Evolutionary conservation across 495 filamentous ascomycete species (phyloP), one percentile per base, ranked within the genome.

Genomic region (Talaromyces trachyspermus): DNA sequence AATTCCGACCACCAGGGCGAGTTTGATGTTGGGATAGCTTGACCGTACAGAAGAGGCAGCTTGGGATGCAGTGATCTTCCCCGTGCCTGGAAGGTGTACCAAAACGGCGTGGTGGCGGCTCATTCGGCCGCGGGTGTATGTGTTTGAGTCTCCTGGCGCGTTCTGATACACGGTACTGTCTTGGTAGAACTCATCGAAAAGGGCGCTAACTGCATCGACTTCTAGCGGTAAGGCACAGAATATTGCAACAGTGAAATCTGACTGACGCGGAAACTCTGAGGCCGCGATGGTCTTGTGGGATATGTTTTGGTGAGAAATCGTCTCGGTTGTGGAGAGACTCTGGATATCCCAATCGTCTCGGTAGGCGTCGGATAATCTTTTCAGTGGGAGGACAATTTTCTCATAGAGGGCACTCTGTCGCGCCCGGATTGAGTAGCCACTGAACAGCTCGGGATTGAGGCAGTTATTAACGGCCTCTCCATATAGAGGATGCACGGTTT

Each of bases 21-120:
- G 41, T 38, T 53, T 32, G 30, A 59, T 51, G 3, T 39, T 27
- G 4, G 36, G 38, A 43, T 56, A 71, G 51, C 66, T 71, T 17
- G 53, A 49, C 22, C 54, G 54, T n/a, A 68, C 40, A 26, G 48
- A 56, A 1, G 55, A 47, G 0, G 61, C 58, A 0, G 60, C 57
- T 20, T 45, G 41, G 18, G 63, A 61, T 15, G 67, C 59, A 45
- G n/a, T 60, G 6, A 22, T 50, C 20, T 58, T 68, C 7, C 65
- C 66, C 63, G 66, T 69, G 20, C 50, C 39, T 3, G 62, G 53
- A 29, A 68, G 52, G n/a, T 54, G 40, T 5, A 52, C 54, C 18
- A 69, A 46, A 23, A 69, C 65, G n/a, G 69, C 61, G 51, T 72
- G 53, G 42, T 67, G 51, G 11, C 52, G 48, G 2, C 55, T 55